These are phyloP conservation scores for Bipolaris oryzae DNA, from an alignment of 2,329 filamentous ascomycete genomes.

Conservation along the genomic window DNA sequence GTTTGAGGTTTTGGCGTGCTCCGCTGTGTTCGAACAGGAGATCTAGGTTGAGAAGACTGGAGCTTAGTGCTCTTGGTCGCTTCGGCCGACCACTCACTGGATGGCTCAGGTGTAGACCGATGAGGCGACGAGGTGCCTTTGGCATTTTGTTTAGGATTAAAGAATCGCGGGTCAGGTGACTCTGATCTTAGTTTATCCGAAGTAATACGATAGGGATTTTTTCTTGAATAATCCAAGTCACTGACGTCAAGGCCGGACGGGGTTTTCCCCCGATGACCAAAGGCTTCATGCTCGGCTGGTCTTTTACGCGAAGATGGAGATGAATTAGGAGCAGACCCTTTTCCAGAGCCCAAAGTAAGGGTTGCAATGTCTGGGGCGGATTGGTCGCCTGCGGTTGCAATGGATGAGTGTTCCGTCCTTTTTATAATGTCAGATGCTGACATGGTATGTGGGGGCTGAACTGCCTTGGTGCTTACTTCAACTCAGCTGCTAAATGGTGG, in stretches of 20 bases:
- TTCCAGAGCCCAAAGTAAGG: conserved; percentile 34
- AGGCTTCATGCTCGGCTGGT: conserved; percentile 36
- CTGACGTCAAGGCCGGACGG: conserved; percentile 29
- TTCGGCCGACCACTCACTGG: conserved; percentile 33
- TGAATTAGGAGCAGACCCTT: conserved; percentile 27
- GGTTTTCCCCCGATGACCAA: conserved; percentile 33
- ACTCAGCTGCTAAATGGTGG: conserved; percentile 13
- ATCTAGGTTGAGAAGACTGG: conserved; percentile 21
- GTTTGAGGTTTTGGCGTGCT: conserved; percentile 18
- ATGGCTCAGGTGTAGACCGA: conserved; percentile 30
- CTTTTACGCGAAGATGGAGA: conserved; percentile 37
- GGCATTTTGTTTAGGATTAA: conserved; percentile 24
- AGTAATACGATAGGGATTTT: conserved; percentile 23
- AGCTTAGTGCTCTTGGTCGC: conserved; percentile 25
- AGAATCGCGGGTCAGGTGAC: conserved; percentile 27
- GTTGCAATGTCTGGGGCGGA: conserved; percentile 40
- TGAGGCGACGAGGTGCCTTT: conserved; percentile 24
- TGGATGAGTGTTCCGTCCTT: conserved; percentile 30
- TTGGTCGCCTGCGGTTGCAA: conserved; percentile 34
- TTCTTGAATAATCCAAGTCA: conserved; percentile 36
- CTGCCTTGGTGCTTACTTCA: conserved; percentile 18
- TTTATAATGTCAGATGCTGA: conserved; percentile 18
- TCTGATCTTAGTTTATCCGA: conserved; percentile 26
- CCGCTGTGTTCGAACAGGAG: conserved; percentile 21
- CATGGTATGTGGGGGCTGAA: conserved; percentile 13